These are phyloP conservation scores for Colletotrichum truncatum DNA, from an alignment of 2,329 filamentous ascomycete genomes.

Conservation along the genomic window DNA sequence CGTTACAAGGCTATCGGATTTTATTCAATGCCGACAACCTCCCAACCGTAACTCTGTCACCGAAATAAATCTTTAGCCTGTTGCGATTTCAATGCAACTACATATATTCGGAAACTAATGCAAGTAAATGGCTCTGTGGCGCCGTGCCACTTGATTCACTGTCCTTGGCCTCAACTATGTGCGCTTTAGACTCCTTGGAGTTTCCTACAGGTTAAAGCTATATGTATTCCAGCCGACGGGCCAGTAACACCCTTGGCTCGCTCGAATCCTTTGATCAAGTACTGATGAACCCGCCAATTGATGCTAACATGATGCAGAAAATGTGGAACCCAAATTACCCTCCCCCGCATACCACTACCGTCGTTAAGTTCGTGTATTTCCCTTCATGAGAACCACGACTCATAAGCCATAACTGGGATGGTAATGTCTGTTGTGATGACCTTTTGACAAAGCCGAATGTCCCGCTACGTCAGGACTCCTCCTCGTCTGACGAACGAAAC, in stretches of 20 bases:
- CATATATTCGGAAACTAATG: constrained; percentile 6
- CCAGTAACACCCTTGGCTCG: background rate
- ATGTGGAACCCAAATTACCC: constrained; percentile 5
- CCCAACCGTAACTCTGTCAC: too few species aligned
- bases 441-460: background rate
- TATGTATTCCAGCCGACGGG: background rate
- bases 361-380: background rate
- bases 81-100: background rate
- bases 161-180: background rate
- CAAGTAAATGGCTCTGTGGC: background rate
- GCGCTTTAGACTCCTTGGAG: constrained; percentile 16
- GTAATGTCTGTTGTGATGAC: background rate
- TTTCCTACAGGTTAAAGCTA: constrained; percentile 10
- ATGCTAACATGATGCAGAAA: constrained; percentile 10
- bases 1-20: too few species aligned
- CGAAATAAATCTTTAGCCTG: too few species aligned
- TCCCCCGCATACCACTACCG: background rate
- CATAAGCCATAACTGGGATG: background rate
- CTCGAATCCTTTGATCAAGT: background rate
- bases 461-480: constrained; percentile 6
- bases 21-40: too few species aligned
- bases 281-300: background rate
- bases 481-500: constrained; percentile 15
- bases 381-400: background rate
- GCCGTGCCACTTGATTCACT: background rate